Evolutionary conservation across 163 green algal species (phyloP).

Genomic region (Chloromonas sp.): DNA sequence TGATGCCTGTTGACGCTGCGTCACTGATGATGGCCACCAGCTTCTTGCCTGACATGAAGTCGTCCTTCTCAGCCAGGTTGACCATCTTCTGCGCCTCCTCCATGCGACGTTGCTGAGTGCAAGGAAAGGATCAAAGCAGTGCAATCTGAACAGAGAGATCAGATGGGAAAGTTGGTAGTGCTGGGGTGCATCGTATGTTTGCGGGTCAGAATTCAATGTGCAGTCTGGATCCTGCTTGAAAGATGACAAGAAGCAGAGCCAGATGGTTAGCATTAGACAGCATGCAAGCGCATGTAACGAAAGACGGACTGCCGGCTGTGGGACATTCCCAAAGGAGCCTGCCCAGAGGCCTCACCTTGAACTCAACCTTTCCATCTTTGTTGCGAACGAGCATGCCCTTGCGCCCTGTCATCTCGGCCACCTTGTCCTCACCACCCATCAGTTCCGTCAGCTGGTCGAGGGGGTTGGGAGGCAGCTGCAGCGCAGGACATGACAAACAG

Average conservation of each 20-base stretch:
- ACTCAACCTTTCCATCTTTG: conserved; percentile 20
- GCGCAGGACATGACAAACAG: not conserved
- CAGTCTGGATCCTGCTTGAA: no score
- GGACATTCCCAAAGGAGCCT: not conserved
- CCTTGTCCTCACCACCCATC: conserved; percentile 62
- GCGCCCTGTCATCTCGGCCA: conserved; percentile 73
- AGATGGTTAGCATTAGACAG: no score
- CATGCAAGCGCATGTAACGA: not conserved
- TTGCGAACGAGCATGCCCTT: conserved; percentile 66
- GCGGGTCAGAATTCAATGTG: no score
- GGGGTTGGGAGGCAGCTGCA: conserved; percentile 67
- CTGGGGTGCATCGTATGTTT: no score
- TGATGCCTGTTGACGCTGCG: conserved; percentile 76
- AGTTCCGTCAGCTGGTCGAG: conserved; percentile 71
- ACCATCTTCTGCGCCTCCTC: conserved; percentile 52
- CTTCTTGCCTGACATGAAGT: conserved; percentile 75
- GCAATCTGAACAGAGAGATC: not conserved
- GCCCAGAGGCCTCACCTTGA: conserved; percentile 3
- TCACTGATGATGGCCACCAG: conserved; percentile 83
- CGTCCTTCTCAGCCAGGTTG: conserved; percentile 55
- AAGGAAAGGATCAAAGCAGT: no score
- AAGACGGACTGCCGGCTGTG: not conserved
- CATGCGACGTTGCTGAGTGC: conserved; percentile 23
- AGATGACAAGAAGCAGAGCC: no score
- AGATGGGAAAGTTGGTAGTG: no score